Evolutionary conservation across 192 early-diverging fungal species (phyloP).

Genomic region (Paraglomus brasilianum): DNA sequence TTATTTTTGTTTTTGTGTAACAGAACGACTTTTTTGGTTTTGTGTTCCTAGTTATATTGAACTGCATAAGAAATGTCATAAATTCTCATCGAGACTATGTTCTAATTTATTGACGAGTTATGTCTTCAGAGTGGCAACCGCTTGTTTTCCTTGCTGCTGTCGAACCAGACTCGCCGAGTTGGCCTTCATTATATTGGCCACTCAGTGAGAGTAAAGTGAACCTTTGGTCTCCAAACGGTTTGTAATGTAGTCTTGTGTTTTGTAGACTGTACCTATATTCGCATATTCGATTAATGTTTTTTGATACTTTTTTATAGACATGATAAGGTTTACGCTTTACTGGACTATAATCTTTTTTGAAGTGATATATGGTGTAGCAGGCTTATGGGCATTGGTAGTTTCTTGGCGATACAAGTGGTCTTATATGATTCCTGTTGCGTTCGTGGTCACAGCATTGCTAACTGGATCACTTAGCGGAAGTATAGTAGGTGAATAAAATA

Average conservation of each 20-base stretch:
- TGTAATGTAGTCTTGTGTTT: not conserved
- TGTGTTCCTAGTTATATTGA: no score
- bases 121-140: no score
- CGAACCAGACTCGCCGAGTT: not conserved
- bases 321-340: conserved; percentile 56
- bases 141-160: no score
- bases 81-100: no score
- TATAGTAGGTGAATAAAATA: conserved; percentile 39
- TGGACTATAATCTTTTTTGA: conserved; percentile 65
- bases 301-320: conserved; percentile 43
- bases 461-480: conserved; percentile 46
- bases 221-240: not conserved
- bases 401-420: conserved; percentile 46
- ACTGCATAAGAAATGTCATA: no score
- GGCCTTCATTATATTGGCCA: conserved; percentile 30
- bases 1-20: no score
- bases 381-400: conserved; percentile 51
- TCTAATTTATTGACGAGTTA: no score
- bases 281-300: not conserved
- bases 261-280: not conserved
- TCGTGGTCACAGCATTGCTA: conserved; percentile 36
- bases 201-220: not conserved
- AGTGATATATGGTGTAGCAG: conserved; percentile 60
- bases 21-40: no score
- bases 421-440: conserved; percentile 37